Evolutionary conservation across 2,329 filamentous ascomycete genomes (phyloP), one percentile per base, ranked within the genome.

Genomic region (Cucurbitaria berberidis): DNA sequence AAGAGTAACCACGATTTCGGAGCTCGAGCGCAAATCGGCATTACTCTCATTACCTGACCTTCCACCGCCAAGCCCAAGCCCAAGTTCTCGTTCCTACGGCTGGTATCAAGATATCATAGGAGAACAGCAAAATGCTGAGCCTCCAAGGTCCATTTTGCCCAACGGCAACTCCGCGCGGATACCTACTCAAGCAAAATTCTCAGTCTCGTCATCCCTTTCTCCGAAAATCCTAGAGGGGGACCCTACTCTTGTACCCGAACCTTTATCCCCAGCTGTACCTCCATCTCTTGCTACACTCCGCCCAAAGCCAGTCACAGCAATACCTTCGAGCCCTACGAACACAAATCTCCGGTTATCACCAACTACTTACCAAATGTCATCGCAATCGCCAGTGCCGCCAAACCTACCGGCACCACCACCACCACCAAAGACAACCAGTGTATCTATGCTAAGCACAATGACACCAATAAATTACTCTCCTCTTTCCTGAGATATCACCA

Each of bases 61-160:
- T 18, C 54, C 52, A 39, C 64, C 64, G 11, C 63, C 64, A 38
- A 66, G 63, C 22, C 63, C 64, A 10, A 62, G 63, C 30, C 55
- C 66, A 29, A 67, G 64, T 21, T 67, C 66, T 24, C 57, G 54
- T 24, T 67, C 64, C 7, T 68, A 68, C 29, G 63, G 67, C 39
- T 68, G 65, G 65, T 68, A 68, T 41, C 63, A 65, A 36, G 65
- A 66, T 19, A 68, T 68, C 16, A 65, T 67, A 43, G 58, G 60
- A 26, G 62, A 67, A 24, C 57, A 54, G 13, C 29, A 50, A 19
- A 48, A 46, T 24, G 49, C 48, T 3, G 57, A 59, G 21, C 18
- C 36, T 10, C 10, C 40, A 24, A 46, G 48, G 5, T 52, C 54
- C 11, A 16, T 45, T 9, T 10, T 58, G 11, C 59, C 57, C 16